Conservation (phyloP, 345 rosid genomes). For the Raphanus sativus region DNA sequence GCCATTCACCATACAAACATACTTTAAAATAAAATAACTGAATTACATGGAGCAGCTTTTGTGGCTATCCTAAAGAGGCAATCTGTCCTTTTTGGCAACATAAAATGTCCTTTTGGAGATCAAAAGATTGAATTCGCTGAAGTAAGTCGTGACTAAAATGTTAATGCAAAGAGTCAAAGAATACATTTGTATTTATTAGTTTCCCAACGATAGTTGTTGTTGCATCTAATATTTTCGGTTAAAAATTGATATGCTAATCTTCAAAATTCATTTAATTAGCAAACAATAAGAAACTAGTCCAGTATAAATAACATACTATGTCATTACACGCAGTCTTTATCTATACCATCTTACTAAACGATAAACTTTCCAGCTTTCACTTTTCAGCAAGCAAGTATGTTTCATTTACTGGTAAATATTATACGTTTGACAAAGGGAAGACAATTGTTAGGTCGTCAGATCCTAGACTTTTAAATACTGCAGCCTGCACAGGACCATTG, state of each 20-base stretch:
- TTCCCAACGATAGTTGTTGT: neutral
- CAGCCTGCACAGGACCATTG: neutral
- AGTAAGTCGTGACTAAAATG: conserved; percentile 1
- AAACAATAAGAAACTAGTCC: neutral
- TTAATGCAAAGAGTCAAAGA: neutral
- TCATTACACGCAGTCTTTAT: neutral
- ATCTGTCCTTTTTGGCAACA: neutral
- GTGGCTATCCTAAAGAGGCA: conserved; percentile 11
- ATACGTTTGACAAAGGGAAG: neutral
- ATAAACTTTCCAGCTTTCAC: neutral
- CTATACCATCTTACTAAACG: neutral
- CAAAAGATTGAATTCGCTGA: neutral
- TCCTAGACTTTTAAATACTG: neutral
- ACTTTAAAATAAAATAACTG: neutral
- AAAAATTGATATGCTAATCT: neutral
- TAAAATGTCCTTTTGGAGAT: neutral
- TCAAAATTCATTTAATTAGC: neutral
- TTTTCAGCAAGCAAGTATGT: neutral
- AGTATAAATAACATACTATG: neutral
- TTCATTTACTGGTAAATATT: neutral
- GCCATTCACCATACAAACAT: neutral
- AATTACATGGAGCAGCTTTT: neutral
- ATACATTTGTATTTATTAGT: neutral
- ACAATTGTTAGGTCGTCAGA: neutral
- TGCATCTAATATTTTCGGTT: neutral